A percentile compares a stretch with the other conserved stretches of the same genome.
Conservation (phyloP, 1,139 yeast genomes). For the Blastobotrys elegans region DNA sequence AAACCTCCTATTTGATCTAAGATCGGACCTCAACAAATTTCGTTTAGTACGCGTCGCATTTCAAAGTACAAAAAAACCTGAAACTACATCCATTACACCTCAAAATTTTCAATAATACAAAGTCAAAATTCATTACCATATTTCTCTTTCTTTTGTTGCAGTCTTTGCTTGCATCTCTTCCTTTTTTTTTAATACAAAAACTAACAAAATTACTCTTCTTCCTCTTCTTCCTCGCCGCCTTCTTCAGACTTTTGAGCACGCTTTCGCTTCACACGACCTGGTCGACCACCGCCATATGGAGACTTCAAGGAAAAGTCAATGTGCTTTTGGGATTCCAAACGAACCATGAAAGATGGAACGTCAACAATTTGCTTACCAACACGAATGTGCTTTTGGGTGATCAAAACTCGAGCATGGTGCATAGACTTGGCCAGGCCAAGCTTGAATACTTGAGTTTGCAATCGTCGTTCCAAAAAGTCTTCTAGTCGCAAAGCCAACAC, state of each 20-base stretch:
- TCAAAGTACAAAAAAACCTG: too few species aligned
- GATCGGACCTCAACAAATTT: too few species aligned
- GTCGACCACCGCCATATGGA: slow-evolving; percentile 99
- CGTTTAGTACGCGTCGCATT: too few species aligned
- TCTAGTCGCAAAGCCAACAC: slow-evolving; percentile 96
- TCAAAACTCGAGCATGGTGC: slow-evolving; percentile 99
- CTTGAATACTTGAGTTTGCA: slow-evolving; percentile 99
- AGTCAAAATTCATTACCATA: background rate
- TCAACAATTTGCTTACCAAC: slow-evolving; percentile 99
- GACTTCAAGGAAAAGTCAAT: slow-evolving; percentile 98
- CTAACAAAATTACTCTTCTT: slow-evolving; percentile 40
- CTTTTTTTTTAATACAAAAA: background rate
- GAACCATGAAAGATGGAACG: slow-evolving; percentile 98
- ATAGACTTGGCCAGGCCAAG: slow-evolving; percentile 99
- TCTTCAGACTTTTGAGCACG: slow-evolving; percentile 64
- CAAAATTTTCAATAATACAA: too few species aligned
- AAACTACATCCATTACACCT: too few species aligned
- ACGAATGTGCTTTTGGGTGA: slow-evolving; percentile 98
- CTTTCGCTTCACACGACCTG: slow-evolving; percentile 99
- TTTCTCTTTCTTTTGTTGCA: background rate
- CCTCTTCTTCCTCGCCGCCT: slow-evolving; percentile 68
- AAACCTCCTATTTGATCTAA: too few species aligned
- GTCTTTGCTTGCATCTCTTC: background rate
- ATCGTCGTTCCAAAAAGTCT: slow-evolving; percentile 99
- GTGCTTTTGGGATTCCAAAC: slow-evolving; percentile 99